These are phyloP conservation scores for Phytopythium ostracodes DNA, from an alignment of 352 stramenopile genomes.

Conservation along the genomic window DNA sequence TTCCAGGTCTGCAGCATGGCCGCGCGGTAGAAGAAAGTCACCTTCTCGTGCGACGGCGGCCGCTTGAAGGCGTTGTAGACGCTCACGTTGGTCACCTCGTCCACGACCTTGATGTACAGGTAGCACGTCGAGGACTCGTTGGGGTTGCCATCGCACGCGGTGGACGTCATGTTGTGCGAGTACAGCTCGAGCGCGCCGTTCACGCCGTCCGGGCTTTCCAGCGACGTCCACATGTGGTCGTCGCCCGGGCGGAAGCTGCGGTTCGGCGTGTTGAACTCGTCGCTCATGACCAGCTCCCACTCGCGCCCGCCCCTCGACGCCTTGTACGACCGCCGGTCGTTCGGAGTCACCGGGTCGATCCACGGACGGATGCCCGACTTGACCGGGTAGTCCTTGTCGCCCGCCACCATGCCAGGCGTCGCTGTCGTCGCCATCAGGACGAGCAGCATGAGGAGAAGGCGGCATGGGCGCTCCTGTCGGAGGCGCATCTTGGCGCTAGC, in stretches of 20 bases:
- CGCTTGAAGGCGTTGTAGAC: conserved; percentile 61
- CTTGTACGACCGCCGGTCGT: conserved; percentile 25
- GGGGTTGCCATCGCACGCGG: conserved; percentile 23
- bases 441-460: neutral
- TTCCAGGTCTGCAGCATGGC: conserved; percentile 93
- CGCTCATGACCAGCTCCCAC: conserved; percentile 88
- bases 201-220: conserved; percentile 92
- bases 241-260: conserved; percentile 87
- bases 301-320: conserved; percentile 35
- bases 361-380: conserved; percentile 36
- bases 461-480: neutral
- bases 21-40: conserved; percentile 45
- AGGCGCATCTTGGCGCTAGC: neutral
- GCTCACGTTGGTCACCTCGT: conserved; percentile 32
- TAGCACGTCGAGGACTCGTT: conserved; percentile 38
- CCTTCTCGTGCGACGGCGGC: conserved; percentile 40
- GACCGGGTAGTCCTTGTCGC: conserved; percentile 20
- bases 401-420: conserved; percentile 5
- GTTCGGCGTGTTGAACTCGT: conserved; percentile 92
- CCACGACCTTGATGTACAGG: conserved; percentile 34
- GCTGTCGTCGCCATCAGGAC: neutral
- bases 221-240: conserved; percentile 93
- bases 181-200: conserved; percentile 91
- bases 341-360: conserved; percentile 60
- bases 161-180: conserved; percentile 71